A percentile compares a stretch with the other conserved stretches of the same genome.
phyloP scores from a whole-genome alignment of 2,329 filamentous ascomycete genomes.

The Hypomyces perniciosus region DNA sequence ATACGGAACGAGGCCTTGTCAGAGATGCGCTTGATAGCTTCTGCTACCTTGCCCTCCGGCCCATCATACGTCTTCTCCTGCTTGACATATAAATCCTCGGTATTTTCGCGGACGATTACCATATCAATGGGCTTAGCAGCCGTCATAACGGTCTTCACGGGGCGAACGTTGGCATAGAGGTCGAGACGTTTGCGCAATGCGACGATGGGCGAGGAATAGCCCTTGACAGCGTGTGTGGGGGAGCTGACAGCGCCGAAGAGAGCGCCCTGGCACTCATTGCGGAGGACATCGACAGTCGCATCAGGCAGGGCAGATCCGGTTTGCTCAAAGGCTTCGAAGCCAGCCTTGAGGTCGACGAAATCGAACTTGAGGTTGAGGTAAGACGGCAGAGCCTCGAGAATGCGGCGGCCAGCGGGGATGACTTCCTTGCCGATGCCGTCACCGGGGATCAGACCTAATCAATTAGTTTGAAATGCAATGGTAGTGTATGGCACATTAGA shows the following conservation, averaged over 20 bases:
- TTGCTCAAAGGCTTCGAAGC: conserved; percentile 87
- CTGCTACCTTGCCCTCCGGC: conserved; percentile 76
- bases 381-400: conserved; percentile 88
- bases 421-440: conserved; percentile 98
- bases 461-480: conserved; percentile 2
- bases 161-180: conserved; percentile 95
- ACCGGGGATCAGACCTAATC: conserved; percentile 83
- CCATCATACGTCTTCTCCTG: conserved; percentile 80
- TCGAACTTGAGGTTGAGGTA: conserved; percentile 90
- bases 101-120: conserved; percentile 98
- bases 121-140: conserved; percentile 74
- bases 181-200: conserved; percentile 91
- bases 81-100: conserved; percentile 97
- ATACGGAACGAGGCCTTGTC: conserved; percentile 81
- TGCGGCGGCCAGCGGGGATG: conserved; percentile 84
- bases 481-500: background rate
- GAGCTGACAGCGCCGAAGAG: conserved; percentile 96
- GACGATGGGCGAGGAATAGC: conserved; percentile 95
- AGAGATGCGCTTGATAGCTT: conserved; percentile 96
- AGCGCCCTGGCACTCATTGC: conserved; percentile 88
- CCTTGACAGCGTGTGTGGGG: conserved; percentile 80
- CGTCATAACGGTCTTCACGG: conserved; percentile 76
- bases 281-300: conserved; percentile 81
- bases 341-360: conserved; percentile 88
- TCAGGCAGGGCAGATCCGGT: conserved; percentile 86